phyloP scores from a whole-genome alignment of 108 stramenopile species.

The Seminavis robusta region DNA sequence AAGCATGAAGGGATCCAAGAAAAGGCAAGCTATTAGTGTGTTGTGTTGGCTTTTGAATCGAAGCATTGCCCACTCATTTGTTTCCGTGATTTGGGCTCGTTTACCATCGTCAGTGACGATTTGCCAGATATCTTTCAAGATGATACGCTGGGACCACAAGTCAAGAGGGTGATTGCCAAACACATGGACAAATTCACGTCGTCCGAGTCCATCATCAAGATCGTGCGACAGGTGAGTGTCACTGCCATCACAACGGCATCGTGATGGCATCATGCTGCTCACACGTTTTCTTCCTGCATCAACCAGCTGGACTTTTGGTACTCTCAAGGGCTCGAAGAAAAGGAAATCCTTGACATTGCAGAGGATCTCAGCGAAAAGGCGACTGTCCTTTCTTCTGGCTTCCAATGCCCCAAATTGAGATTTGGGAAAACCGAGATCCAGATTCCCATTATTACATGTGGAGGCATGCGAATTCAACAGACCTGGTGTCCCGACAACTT shows the following conservation, averaged over 20 bases:
- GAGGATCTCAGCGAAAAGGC: slow-evolving; percentile 19
- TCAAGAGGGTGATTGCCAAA: slow-evolving; percentile 21
- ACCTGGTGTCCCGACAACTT: slow-evolving; percentile 62
- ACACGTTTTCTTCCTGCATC: too few relatives aligned
- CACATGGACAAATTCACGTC: slow-evolving; percentile 6
- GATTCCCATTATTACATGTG: slow-evolving; percentile 77
- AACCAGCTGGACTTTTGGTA: slow-evolving; percentile 59
- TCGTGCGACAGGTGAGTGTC: slow-evolving; percentile 46
- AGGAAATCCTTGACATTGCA: slow-evolving; percentile 24
- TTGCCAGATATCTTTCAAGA: slow-evolving; percentile 19
- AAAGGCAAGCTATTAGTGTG: too few relatives aligned
- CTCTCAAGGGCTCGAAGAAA: slow-evolving; percentile 11
- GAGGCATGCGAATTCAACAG: slow-evolving; percentile 48
- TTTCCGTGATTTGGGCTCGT: too few relatives aligned
- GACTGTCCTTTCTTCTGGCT: not conserved
- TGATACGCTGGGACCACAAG: slow-evolving; percentile 16
- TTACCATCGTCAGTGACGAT: too few relatives aligned
- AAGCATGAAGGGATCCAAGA: too few relatives aligned
- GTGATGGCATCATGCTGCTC: too few relatives aligned
- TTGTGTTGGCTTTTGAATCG: too few relatives aligned
- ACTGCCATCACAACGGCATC: too few relatives aligned
- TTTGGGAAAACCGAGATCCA: slow-evolving; percentile 66
- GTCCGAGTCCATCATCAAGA: slow-evolving; percentile 42
- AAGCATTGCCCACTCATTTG: too few relatives aligned
- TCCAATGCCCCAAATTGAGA: slow-evolving; percentile 44